Evolutionary conservation across 2,329 filamentous ascomycete species (phyloP).

Genomic region (Parastagonospora avenae): DNA sequence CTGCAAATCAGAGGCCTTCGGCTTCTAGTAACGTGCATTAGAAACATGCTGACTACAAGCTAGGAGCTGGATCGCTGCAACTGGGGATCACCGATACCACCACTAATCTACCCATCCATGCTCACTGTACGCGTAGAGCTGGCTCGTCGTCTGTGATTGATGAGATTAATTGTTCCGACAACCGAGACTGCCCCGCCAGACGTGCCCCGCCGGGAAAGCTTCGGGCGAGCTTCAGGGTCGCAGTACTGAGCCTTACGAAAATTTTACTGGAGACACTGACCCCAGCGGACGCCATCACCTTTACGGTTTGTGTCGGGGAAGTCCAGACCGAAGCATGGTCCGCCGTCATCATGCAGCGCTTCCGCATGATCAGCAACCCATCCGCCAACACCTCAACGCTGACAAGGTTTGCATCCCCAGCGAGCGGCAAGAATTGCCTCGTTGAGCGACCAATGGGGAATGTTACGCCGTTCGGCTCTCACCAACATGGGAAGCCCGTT

Average conservation of each 20-base stretch:
- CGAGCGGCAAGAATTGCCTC: constrained; percentile 39
- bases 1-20: no score
- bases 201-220: constrained; percentile 30
- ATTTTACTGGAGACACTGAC: constrained; percentile 1
- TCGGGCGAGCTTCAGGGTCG: constrained; percentile 17
- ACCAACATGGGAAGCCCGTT: constrained; percentile 11
- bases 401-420: background rate
- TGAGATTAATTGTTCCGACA: constrained; percentile 41
- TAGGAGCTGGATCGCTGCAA: no score
- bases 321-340: constrained; percentile 20
- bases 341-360: constrained; percentile 27
- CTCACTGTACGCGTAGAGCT: background rate
- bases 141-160: constrained; percentile 34
- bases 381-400: constrained; percentile 4
- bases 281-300: constrained; percentile 3
- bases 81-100: no score
- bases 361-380: constrained; percentile 17
- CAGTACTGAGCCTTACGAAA: constrained; percentile 9
- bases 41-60: no score
- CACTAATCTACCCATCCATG: background rate
- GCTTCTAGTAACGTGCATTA: no score
- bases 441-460: constrained; percentile 14
- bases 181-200: constrained; percentile 20
- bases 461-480: constrained; percentile 11
- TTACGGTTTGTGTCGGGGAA: constrained; percentile 20